Evolutionary conservation across 208 protist species (phyloP), one percentile per base, ranked within the genome.

Genomic region (Leishmania braziliensis): DNA sequence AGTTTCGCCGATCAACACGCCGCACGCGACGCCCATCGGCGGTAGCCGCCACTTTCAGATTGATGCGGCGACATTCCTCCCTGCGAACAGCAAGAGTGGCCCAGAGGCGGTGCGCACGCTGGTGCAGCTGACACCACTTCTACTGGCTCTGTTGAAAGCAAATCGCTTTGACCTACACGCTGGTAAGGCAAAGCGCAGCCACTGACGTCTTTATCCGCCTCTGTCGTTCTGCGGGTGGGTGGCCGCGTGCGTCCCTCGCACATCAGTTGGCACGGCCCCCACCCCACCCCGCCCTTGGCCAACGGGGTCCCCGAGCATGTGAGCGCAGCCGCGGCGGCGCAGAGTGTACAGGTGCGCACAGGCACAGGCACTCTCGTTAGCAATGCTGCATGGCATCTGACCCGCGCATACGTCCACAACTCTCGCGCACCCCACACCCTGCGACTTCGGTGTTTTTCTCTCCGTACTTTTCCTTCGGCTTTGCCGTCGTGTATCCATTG

Each of bases 91-190:
- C 58, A 51, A 20, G 62, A 54, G 43, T 10, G 36, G 29, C 50
- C 48, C 58, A 33, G 77, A n/a, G 26, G 51, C 46, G 14, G 65
- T 29, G 77, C 54, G 54, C 3, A 81, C 77, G 33, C 14, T 75
- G 18, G 36, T 81, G 20, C 77, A 53, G 1, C 77, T 81, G 16
- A 75, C 77, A 4, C 77, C 77, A 43, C 66, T 81, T 20, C 53
- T 81, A 9, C 29, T 81, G 51, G 48, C 77, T 5, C 54, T 81
- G 77, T 26, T 81, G 68, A 81, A 81, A 43, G 77, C 48, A 43
- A 54, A 81, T 72, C 68, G 68, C 68, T 73, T 81, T 23, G 77
- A 81, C 68, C 68, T 81, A 29, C 77, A 81, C 54, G 77, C 77
- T 29, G 77, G 77, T 6, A 81, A 81, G 77, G 68, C 77, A 26